Base-by-base conservation (phyloP, 2,329 filamentous ascomycete species). In the Orbilia oligospora region DNA sequence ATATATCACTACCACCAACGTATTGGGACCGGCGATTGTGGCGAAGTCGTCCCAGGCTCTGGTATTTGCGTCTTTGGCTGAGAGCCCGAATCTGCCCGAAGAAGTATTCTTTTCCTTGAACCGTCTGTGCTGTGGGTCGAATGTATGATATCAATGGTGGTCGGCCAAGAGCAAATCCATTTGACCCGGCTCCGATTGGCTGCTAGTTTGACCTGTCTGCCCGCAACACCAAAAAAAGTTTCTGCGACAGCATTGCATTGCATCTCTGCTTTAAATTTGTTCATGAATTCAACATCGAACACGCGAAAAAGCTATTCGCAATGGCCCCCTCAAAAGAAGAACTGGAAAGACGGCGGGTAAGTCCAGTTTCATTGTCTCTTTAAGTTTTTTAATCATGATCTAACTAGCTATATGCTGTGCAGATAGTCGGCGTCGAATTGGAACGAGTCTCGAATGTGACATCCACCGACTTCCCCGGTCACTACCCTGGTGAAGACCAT, bases 401-500 rank as follows among this genome's bases (percentile, higher is more conserved):
- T 51, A 51, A 51, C 24, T 69, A 64, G 65, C 27, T 72, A 20
- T 44, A 20, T 22, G 27, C 6, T 44, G 18, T 64, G 65, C 82
- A 97, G 92, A 91, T 93, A 82, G 91, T 99, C 83, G 90, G 91
- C 82, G 91, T 99, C 86, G 93, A 96, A 85, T 87, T 90, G 81
- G 96, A 99, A 86, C 97, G 93, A 22, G 92, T 99, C 83, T 92
- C 92, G 81, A 90, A 98, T 86, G 92, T 95, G 82, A 89, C 91
- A 80, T 96, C 94, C 56, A 97, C 91, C 82, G 95, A 98, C 84
- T 97, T 95, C 84, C 97, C 97, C 16, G 92, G 92, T 81, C 93
- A 97, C 85, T 96, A 91, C 87, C 92, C 93, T 2, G 93, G 93
- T 82, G 96, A 98, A 86, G 92, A 97, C 85, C 88, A 93, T 83